A percentile compares a stretch with the other conserved stretches of the same genome.
Evolutionary conservation across 2,329 filamentous ascomycete species (phyloP).

Genomic region (Diaporthe destruens): DNA sequence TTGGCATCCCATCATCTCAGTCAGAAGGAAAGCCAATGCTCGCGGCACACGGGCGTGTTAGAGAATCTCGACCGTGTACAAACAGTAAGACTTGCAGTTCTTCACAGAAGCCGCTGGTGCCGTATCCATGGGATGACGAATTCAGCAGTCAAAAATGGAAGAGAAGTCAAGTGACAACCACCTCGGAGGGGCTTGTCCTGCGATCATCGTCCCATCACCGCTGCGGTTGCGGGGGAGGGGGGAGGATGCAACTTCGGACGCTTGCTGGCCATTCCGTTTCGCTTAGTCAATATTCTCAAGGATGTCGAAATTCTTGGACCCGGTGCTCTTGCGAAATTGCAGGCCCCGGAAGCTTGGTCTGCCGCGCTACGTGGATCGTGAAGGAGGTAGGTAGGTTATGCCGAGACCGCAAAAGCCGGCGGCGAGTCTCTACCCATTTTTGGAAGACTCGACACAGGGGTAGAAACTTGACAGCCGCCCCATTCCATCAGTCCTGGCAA

Average conservation of each 20-base stretch:
- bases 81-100: not conserved
- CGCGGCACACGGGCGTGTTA: not conserved
- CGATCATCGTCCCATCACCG: conserved; percentile 8
- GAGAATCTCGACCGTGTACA: not conserved
- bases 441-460: conserved; percentile 30
- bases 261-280: not conserved
- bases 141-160: not conserved
- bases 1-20: conserved; percentile 25
- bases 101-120: not conserved
- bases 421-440: conserved; percentile 22
- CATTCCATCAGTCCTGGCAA: not conserved
- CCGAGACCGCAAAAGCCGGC: conserved; percentile 33
- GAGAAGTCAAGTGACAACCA: not conserved
- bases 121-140: not conserved
- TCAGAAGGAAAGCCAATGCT: not conserved
- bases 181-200: conserved; percentile 1
- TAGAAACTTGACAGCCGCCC: conserved; percentile 23
- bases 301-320: not conserved
- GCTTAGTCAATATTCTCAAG: not conserved
- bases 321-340: conserved; percentile 21
- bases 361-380: conserved; percentile 18
- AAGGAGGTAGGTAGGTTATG: conserved; percentile 27
- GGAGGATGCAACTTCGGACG: not conserved
- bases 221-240: no score
- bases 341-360: conserved; percentile 31